Percentiles rank a stretch among this genome's conserved stretches.
Evolutionary conservation across 108 stramenopile species (phyloP).

Genomic region (Nitzschia putrida): DNA sequence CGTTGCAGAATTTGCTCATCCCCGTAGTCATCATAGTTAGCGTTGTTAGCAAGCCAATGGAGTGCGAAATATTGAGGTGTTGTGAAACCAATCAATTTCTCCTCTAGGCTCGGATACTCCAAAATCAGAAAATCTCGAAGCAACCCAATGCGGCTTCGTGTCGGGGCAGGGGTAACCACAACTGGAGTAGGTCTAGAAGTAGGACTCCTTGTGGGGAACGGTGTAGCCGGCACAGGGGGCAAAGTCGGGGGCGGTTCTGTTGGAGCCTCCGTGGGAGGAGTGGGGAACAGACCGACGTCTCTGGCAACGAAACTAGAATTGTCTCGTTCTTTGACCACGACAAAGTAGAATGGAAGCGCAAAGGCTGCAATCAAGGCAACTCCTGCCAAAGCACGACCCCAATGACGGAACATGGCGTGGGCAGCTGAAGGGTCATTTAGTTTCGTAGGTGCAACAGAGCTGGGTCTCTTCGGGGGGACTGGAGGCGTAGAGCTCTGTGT

Average conservation of each 20-base stretch:
- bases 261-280: slow-evolving; percentile 10
- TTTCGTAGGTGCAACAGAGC: neutral
- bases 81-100: neutral
- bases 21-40: slow-evolving; percentile 18
- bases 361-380: slow-evolving; percentile 4
- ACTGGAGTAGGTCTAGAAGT: neutral
- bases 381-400: neutral
- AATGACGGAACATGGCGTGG: neutral
- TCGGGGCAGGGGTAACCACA: slow-evolving; percentile 5
- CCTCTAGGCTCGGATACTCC: slow-evolving; percentile 27
- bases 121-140: slow-evolving; percentile 33
- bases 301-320: neutral
- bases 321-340: slow-evolving; percentile 1
- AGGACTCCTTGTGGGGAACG: slow-evolving; percentile 1
- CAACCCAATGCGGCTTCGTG: slow-evolving; percentile 2
- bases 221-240: neutral
- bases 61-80: slow-evolving; percentile 33
- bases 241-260: neutral
- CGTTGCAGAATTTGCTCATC: slow-evolving; percentile 32
- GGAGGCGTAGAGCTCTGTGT: neutral
- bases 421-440: too few species aligned
- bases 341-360: slow-evolving; percentile 16
- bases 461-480: neutral
- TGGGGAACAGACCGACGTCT: neutral
- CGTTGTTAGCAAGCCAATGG: slow-evolving; percentile 25